phyloP scores from a whole-genome alignment of 768 basidiomycete species.

The Rhodotorula graminis region DNA sequence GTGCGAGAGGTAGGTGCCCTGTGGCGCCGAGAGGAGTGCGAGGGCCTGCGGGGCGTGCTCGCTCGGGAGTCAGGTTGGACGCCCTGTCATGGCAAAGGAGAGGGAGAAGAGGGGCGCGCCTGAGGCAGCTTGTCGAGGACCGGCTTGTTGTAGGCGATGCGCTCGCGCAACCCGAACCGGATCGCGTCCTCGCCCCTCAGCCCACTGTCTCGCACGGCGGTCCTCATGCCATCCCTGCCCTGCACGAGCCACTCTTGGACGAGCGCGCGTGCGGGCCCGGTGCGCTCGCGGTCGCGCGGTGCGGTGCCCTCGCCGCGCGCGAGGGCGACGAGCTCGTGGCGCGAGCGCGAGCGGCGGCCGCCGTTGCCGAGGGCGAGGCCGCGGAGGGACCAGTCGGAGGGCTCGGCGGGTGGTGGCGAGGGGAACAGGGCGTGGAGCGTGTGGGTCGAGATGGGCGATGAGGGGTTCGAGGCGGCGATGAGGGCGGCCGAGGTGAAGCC shows the following conservation, averaged over 20 bases:
- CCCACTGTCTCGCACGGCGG: not conserved
- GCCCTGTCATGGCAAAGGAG: no score
- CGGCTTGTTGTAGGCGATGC: slow-evolving; percentile 22
- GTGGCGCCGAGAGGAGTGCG: slow-evolving; percentile 23
- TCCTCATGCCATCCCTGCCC: slow-evolving; percentile 16
- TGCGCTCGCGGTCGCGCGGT: slow-evolving; percentile 3
- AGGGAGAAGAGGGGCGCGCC: slow-evolving; percentile 4
- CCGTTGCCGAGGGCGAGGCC: slow-evolving; percentile 26
- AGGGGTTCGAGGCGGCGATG: slow-evolving; percentile 9
- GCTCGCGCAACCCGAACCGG: slow-evolving; percentile 6
- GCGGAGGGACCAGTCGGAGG: not conserved
- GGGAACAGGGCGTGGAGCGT: slow-evolving; percentile 32
- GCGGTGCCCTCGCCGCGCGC: slow-evolving; percentile 14
- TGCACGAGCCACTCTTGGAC: slow-evolving; percentile 28
- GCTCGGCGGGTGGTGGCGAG: slow-evolving; percentile 6
- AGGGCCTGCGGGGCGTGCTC: slow-evolving; percentile 15
- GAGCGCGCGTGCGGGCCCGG: slow-evolving; percentile 31
- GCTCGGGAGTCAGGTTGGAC: not conserved
- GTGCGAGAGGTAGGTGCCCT: slow-evolving; percentile 10
- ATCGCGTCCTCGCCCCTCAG: slow-evolving; percentile 7
- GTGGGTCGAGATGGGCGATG: slow-evolving; percentile 1
- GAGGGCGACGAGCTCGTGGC: slow-evolving; percentile 23
- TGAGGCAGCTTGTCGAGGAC: slow-evolving; percentile 13
- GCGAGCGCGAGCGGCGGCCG: slow-evolving; percentile 6
- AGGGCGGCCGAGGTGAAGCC: slow-evolving; percentile 16